phyloP scores from a whole-genome alignment of 768 basidiomycete genomes.

The Fomitopsis pulvina region DNA sequence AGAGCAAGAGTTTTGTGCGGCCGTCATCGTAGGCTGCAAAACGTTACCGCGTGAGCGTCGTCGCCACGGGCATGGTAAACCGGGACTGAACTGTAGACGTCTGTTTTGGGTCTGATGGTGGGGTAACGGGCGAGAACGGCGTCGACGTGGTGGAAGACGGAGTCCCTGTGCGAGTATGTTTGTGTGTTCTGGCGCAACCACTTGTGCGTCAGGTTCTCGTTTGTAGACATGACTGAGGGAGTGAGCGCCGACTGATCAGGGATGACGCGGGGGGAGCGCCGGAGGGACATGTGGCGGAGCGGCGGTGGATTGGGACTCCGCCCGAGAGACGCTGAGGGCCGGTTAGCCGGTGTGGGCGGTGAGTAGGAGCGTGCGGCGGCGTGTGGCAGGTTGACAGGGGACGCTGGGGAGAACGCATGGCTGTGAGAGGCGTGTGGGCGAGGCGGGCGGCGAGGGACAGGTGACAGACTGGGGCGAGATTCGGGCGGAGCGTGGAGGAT shows the following conservation, averaged over 20 bases:
- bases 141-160: constrained; percentile 60
- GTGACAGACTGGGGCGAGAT: too few species aligned
- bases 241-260: neutral
- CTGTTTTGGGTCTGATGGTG: constrained; percentile 70
- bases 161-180: constrained; percentile 47
- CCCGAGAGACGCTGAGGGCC: neutral
- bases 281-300: neutral
- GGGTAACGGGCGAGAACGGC: constrained; percentile 44
- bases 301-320: neutral
- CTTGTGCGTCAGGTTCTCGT: constrained; percentile 27
- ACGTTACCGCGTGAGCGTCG: constrained; percentile 13
- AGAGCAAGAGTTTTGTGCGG: constrained; percentile 84
- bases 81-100: constrained; percentile 58
- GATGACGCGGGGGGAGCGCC: neutral
- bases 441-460: too few species aligned
- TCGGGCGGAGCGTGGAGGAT: too few species aligned
- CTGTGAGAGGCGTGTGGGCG: neutral
- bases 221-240: neutral
- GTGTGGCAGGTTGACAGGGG: neutral
- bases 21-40: constrained; percentile 86
- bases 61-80: constrained; percentile 3
- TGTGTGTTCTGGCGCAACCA: constrained; percentile 66
- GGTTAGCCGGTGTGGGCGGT: neutral
- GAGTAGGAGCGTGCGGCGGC: neutral
- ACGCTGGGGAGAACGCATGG: neutral